These are phyloP conservation scores for Tilletia indica DNA, from an alignment of 1,284 basidiomycete species.

Conservation along the genomic window DNA sequence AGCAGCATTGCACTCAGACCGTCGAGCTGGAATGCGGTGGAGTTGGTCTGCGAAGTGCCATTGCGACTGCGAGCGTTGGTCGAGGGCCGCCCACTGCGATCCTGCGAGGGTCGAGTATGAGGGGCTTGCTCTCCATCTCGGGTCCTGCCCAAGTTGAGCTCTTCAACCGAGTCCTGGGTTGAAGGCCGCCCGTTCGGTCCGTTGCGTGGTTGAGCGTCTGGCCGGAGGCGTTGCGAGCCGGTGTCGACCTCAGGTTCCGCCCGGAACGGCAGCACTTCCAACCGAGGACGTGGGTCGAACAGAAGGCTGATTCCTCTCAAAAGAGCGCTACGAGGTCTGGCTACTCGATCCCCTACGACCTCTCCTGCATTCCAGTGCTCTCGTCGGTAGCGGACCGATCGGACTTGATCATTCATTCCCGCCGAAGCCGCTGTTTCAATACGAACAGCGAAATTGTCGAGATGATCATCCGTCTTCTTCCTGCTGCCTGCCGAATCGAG, in stretches of 20 bases:
- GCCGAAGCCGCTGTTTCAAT: background rate
- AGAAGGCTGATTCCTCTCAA: slow-evolving; percentile 27
- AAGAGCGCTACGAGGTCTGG: slow-evolving; percentile 28
- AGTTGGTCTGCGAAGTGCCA: background rate
- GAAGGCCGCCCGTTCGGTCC: background rate
- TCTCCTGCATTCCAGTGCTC: slow-evolving; percentile 32
- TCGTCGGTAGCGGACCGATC: slow-evolving; percentile 25
- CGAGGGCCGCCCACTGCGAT: background rate
- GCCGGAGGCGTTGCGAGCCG: background rate
- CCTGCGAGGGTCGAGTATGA: background rate
- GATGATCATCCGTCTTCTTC: background rate
- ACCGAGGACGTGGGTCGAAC: slow-evolving; percentile 30
- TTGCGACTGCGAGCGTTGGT: background rate
- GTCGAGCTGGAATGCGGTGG: background rate
- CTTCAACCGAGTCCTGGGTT: background rate
- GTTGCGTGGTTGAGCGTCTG: background rate
- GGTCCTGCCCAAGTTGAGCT: background rate
- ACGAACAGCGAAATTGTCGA: background rate
- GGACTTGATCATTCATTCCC: background rate
- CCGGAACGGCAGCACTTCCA: slow-evolving; percentile 28
- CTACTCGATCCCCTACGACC: slow-evolving; percentile 29
- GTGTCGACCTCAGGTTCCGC: background rate
- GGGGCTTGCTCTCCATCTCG: background rate
- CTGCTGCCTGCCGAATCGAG: background rate
- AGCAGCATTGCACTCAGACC: slow-evolving; percentile 13